Conservation (phyloP, 2,329 filamentous ascomycete species). For the Golovinomyces cichoracearum region DNA sequence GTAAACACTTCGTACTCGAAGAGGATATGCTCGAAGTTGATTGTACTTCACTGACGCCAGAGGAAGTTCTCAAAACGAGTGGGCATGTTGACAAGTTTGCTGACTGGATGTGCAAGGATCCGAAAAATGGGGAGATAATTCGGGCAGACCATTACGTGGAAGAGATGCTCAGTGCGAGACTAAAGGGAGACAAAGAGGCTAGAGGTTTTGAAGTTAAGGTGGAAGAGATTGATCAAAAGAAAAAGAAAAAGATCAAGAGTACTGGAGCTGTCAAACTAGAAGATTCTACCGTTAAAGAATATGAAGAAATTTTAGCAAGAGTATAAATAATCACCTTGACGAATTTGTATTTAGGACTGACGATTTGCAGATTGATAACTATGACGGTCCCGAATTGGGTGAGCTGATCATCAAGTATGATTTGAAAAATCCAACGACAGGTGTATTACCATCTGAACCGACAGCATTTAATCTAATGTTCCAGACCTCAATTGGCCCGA, state of each 20-base stretch:
- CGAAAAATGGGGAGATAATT: constrained; percentile 89
- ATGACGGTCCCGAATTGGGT: constrained; percentile 62
- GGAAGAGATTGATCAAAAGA: constrained; percentile 41
- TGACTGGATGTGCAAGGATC: constrained; percentile 98
- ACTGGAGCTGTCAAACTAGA: constrained; percentile 61
- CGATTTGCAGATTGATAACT: constrained; percentile 61
- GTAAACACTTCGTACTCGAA: constrained; percentile 48
- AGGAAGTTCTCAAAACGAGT: constrained; percentile 80
- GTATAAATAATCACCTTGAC: constrained; percentile 7
- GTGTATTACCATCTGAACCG: constrained; percentile 49
- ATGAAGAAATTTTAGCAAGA: constrained; percentile 69
- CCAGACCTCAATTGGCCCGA: constrained; percentile 79
- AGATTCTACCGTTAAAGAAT: constrained; percentile 64
- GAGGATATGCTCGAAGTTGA: constrained; percentile 54
- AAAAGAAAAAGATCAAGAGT: constrained; percentile 67
- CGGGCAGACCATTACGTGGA: constrained; percentile 91
- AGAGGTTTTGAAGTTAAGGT: constrained; percentile 59
- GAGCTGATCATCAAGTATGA: constrained; percentile 74
- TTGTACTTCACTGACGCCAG: constrained; percentile 76
- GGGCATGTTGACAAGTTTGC: constrained; percentile 88
- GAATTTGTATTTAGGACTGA: neutral
- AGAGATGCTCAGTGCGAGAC: constrained; percentile 61
- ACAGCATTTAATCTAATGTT: constrained; percentile 98
- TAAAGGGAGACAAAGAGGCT: constrained; percentile 81
- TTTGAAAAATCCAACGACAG: constrained; percentile 65